phyloP scores from a whole-genome alignment of 345 rosid genomes.

The Alliaria petiolata region DNA sequence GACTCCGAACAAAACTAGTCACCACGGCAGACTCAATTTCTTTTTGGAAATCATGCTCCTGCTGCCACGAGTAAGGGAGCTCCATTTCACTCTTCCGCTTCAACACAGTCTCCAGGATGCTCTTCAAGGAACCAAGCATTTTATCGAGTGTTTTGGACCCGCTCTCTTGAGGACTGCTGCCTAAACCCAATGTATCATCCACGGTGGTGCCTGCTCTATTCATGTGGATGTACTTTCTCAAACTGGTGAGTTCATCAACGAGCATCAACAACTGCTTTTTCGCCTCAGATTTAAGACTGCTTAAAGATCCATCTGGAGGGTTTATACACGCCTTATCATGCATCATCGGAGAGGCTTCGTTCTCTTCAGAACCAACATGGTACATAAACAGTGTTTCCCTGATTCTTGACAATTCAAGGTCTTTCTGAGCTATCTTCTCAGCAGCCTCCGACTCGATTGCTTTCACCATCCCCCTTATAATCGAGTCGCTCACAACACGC shows the following conservation, averaged over 20 bases:
- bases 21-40: constrained; percentile 52
- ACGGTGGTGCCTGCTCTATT: constrained; percentile 35
- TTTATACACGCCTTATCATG: constrained; percentile 10
- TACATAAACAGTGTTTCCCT: constrained; percentile 40
- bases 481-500: constrained; percentile 73
- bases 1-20: constrained; percentile 40
- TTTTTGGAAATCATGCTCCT: constrained; percentile 45
- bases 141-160: constrained; percentile 40
- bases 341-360: constrained; percentile 20
- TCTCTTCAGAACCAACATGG: constrained; percentile 30
- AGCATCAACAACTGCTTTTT: constrained; percentile 54
- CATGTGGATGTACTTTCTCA: constrained; percentile 35
- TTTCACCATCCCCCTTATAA: constrained; percentile 65
- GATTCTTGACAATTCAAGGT: constrained; percentile 51
- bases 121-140: constrained; percentile 39
- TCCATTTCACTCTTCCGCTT: constrained; percentile 32
- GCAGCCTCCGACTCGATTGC: constrained; percentile 67
- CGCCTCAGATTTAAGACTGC: constrained; percentile 36
- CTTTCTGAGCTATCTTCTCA: constrained; percentile 60
- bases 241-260: constrained; percentile 46
- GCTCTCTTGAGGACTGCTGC: constrained; percentile 39
- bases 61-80: constrained; percentile 42
- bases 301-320: constrained; percentile 31
- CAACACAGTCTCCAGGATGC: constrained; percentile 35
- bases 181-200: constrained; percentile 41